Evolutionary conservation across 129 eudicot species (phyloP).

Genomic region (Saposhnikovia divaricata): DNA sequence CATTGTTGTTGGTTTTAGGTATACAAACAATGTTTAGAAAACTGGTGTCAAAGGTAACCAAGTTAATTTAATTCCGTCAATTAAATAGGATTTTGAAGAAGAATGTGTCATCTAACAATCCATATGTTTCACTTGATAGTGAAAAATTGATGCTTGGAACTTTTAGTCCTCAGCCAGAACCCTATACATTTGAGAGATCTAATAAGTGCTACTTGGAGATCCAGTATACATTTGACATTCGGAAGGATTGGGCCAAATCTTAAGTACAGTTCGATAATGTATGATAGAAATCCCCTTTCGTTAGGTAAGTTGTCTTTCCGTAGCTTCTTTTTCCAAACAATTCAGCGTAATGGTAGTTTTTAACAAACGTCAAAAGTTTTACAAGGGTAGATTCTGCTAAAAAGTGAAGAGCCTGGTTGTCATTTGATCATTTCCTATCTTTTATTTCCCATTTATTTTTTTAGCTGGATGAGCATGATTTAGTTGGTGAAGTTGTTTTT

Average conservation of each 20-base stretch:
- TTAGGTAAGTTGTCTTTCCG: constrained; percentile 10
- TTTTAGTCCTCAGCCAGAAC: no score
- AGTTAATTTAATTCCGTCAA: background rate
- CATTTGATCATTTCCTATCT: no score
- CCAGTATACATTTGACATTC: constrained; percentile 67
- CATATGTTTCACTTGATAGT: no score
- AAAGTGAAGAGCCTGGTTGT: background rate
- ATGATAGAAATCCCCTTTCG: constrained; percentile 14
- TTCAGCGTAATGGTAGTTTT: background rate
- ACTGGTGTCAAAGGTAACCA: constrained; percentile 56
- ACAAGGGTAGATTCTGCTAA: background rate
- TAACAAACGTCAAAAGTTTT: background rate
- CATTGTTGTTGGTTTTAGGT: constrained; percentile 59
- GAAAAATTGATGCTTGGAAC: no score
- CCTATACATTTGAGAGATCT: constrained; percentile 77
- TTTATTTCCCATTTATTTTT: no score
- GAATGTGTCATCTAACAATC: background rate
- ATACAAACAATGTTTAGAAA: constrained; percentile 63
- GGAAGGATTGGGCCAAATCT: constrained; percentile 59
- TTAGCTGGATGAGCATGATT: constrained; percentile 7
- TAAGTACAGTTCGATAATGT: constrained; percentile 13
- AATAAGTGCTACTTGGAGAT: constrained; percentile 85
- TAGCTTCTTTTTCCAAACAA: background rate
- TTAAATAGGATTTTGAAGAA: background rate
- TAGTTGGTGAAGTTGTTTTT: background rate